These are phyloP conservation scores for Mycosarcoma mackinlayi DNA, from an alignment of 1,284 basidiomycete genomes.

Conservation along the genomic window DNA sequence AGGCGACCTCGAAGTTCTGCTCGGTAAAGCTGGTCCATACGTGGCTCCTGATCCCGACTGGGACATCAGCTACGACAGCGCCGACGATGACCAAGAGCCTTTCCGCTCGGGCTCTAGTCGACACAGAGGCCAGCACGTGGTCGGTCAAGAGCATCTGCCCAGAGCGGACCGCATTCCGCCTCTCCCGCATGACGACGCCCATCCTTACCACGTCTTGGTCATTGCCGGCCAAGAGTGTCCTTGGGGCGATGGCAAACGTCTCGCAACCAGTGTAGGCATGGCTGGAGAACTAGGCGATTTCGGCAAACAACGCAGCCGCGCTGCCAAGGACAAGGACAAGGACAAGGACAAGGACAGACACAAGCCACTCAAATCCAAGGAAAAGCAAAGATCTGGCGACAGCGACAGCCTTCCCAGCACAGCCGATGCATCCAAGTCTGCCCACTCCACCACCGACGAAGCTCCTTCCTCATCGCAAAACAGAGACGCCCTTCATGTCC, in stretches of 20 bases:
- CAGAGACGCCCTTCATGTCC: slow-evolving; percentile 9
- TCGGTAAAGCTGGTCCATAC: slow-evolving; percentile 76
- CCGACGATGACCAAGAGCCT: slow-evolving; percentile 20
- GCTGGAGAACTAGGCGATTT: slow-evolving; percentile 62
- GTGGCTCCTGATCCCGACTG: slow-evolving; percentile 64
- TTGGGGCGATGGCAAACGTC: slow-evolving; percentile 61
- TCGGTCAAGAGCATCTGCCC: slow-evolving; percentile 53
- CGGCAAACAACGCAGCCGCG: slow-evolving; percentile 40
- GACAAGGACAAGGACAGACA: slow-evolving; percentile 29
- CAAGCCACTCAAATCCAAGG: slow-evolving; percentile 47
- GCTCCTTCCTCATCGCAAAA: background rate
- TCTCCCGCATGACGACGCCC: slow-evolving; percentile 67
- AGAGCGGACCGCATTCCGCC: slow-evolving; percentile 59
- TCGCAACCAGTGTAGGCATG: slow-evolving; percentile 60
- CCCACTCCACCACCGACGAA: slow-evolving; percentile 14
- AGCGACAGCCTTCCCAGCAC: slow-evolving; percentile 14
- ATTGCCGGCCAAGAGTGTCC: slow-evolving; percentile 77
- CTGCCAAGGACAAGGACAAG: slow-evolving; percentile 37
- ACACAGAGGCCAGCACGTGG: slow-evolving; percentile 40
- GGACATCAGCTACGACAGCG: slow-evolving; percentile 51
- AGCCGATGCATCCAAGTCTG: slow-evolving; percentile 6
- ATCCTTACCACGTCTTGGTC: slow-evolving; percentile 83
- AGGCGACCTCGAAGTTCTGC: slow-evolving; percentile 80
- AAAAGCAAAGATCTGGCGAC: slow-evolving; percentile 40
- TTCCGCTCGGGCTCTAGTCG: background rate